Evolutionary conservation across 768 basidiomycete genomes (phyloP).

Genomic region (Boletus bicolor): DNA sequence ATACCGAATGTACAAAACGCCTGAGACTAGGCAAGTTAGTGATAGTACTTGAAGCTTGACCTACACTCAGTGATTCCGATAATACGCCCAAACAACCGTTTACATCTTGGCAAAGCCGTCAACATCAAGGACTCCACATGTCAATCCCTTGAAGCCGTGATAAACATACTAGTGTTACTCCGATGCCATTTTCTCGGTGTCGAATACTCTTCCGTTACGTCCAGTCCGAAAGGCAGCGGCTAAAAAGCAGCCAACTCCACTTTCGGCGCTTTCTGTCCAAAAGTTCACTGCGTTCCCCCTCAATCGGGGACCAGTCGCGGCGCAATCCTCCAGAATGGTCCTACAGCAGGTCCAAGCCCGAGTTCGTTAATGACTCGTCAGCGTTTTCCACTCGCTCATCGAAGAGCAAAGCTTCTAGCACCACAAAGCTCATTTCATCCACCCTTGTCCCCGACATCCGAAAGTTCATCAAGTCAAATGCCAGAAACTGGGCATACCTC

Average conservation of each 20-base stretch:
- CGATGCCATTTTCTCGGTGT: conserved; percentile 24
- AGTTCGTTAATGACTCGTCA: not conserved
- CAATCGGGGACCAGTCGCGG: not conserved
- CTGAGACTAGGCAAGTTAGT: too few species aligned
- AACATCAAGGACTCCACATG: not conserved
- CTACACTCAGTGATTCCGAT: too few species aligned
- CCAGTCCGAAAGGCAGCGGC: conserved; percentile 13
- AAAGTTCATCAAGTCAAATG: conserved; percentile 35
- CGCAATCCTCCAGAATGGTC: conserved; percentile 3
- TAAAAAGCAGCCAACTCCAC: conserved; percentile 18
- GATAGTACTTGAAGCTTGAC: too few species aligned
- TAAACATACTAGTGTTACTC: not conserved
- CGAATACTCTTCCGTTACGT: conserved; percentile 11
- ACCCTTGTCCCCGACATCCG: conserved; percentile 10
- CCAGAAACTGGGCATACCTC: conserved; percentile 37
- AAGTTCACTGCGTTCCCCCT: not conserved
- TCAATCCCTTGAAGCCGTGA: not conserved
- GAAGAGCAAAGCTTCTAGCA: not conserved
- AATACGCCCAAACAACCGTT: too few species aligned
- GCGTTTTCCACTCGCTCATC: not conserved
- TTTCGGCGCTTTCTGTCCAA: conserved; percentile 18
- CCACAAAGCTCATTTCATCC: not conserved
- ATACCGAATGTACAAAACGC: too few species aligned
- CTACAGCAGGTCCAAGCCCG: not conserved
- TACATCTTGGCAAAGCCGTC: not conserved